Percentiles rank a stretch among this genome's conserved stretches.
These are phyloP conservation scores for Globisporangium radiosum DNA, from an alignment of 352 stramenopile genomes.

Conservation along the genomic window DNA sequence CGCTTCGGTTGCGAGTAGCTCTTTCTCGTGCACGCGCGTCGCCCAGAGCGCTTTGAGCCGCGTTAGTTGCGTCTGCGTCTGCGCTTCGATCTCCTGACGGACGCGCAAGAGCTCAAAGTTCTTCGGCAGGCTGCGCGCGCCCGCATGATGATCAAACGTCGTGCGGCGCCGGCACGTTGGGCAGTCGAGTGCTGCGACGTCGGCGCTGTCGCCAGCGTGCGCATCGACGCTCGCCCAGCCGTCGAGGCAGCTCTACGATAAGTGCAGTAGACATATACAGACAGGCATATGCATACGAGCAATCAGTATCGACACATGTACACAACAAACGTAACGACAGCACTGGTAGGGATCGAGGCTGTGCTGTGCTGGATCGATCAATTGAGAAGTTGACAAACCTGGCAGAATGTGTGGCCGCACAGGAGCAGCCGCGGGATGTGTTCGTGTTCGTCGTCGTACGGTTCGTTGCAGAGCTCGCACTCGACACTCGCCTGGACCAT, in stretches of 20 bases:
- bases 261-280: constrained; percentile 3
- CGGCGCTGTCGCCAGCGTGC: constrained; percentile 15
- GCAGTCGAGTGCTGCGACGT: constrained; percentile 47
- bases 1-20: constrained; percentile 57
- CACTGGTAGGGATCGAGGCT: neutral
- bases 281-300: neutral
- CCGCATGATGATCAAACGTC: constrained; percentile 28
- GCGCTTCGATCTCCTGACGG: constrained; percentile 74
- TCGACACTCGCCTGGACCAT: constrained; percentile 74
- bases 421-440: constrained; percentile 65
- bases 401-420: constrained; percentile 81
- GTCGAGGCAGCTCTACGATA: constrained; percentile 45
- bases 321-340: neutral
- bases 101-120: constrained; percentile 82
- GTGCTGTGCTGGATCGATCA: neutral
- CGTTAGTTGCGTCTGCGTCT: constrained; percentile 50
- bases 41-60: constrained; percentile 46
- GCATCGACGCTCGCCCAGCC: constrained; percentile 43
- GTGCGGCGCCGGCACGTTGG: constrained; percentile 66
- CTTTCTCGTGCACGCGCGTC: constrained; percentile 67
- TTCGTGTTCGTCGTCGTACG: constrained; percentile 63
- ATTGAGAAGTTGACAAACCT: constrained; percentile 28
- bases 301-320: neutral
- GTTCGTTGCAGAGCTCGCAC: constrained; percentile 84
- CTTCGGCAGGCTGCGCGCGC: constrained; percentile 62